Percentiles rank a stretch among this genome's conserved stretches.
Evolutionary conservation across 306 rosid genomes (phyloP).

Genomic region (Cucurbita ficifolia): DNA sequence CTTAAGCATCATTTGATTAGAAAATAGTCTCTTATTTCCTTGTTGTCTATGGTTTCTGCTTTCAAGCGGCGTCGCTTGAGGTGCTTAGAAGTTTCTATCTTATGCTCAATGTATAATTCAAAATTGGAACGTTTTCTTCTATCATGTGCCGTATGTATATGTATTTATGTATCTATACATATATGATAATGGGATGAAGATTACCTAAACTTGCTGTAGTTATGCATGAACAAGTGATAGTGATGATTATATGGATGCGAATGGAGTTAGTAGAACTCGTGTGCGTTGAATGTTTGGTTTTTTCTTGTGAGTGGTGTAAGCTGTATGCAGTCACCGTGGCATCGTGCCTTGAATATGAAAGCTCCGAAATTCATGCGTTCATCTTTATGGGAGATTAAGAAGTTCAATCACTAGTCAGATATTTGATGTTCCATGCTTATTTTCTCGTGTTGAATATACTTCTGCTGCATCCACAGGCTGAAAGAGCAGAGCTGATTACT

Average conservation of each 20-base stretch:
- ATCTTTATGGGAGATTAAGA: neutral
- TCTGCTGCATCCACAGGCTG: conserved; percentile 34
- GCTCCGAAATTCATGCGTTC: neutral
- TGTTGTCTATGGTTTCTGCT: neutral
- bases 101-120: neutral
- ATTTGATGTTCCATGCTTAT: neutral
- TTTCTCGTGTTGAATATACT: neutral
- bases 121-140: neutral
- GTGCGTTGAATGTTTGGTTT: neutral
- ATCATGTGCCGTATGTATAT: neutral
- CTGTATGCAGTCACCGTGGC: neutral
- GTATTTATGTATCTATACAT: neutral
- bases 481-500: conserved; percentile 53
- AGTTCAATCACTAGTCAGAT: neutral
- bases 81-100: neutral
- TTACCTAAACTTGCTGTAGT: neutral
- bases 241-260: neutral
- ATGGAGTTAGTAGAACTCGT: neutral
- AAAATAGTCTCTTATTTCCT: neutral
- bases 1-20: neutral
- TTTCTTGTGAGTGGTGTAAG: neutral
- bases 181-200: neutral
- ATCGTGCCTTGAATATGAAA: neutral
- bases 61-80: neutral
- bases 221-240: neutral